These are phyloP conservation scores for Dactylorhiza incarnata DNA, from an alignment of 106 monocot species.

Conservation along the genomic window DNA sequence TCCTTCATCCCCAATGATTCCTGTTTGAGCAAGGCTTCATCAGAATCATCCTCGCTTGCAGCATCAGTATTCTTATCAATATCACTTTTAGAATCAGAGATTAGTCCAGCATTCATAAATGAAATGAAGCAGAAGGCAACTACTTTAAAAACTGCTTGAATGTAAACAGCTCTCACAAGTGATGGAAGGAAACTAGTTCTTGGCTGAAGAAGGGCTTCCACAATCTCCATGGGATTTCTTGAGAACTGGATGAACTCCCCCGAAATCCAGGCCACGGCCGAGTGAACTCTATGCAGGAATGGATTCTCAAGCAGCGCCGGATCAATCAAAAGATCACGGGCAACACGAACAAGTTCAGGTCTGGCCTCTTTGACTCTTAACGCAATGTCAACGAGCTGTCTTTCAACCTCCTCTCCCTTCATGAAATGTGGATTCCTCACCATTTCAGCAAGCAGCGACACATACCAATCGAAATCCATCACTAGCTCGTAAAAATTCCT, in stretches of 20 bases:
- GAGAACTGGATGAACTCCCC: slow-evolving; percentile 82
- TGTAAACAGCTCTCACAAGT: slow-evolving; percentile 72
- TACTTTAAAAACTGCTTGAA: slow-evolving; percentile 82
- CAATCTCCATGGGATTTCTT: slow-evolving; percentile 65
- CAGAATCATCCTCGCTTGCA: slow-evolving; percentile 14
- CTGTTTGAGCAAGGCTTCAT: not conserved
- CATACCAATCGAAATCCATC: slow-evolving; percentile 92
- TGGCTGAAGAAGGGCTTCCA: slow-evolving; percentile 84
- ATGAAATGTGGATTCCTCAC: slow-evolving; percentile 59
- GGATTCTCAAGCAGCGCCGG: slow-evolving; percentile 77
- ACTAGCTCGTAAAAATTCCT: slow-evolving; percentile 69
- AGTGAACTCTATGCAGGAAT: slow-evolving; percentile 45
- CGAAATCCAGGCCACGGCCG: slow-evolving; percentile 76
- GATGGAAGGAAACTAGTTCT: slow-evolving; percentile 59
- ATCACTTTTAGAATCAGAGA: not conserved
- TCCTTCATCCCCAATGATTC: slow-evolving; percentile 18
- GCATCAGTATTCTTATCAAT: slow-evolving; percentile 14
- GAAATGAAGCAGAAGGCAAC: slow-evolving; percentile 44
- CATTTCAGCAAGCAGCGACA: slow-evolving; percentile 67
- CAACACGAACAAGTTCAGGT: slow-evolving; percentile 61
- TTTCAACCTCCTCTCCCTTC: slow-evolving; percentile 71
- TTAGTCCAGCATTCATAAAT: slow-evolving; percentile 29
- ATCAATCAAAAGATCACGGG: slow-evolving; percentile 80
- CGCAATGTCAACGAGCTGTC: slow-evolving; percentile 79
- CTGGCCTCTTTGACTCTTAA: slow-evolving; percentile 77